Conservation (phyloP, 177 flowering plant genomes). For the Tripterygium wilfordii region DNA sequence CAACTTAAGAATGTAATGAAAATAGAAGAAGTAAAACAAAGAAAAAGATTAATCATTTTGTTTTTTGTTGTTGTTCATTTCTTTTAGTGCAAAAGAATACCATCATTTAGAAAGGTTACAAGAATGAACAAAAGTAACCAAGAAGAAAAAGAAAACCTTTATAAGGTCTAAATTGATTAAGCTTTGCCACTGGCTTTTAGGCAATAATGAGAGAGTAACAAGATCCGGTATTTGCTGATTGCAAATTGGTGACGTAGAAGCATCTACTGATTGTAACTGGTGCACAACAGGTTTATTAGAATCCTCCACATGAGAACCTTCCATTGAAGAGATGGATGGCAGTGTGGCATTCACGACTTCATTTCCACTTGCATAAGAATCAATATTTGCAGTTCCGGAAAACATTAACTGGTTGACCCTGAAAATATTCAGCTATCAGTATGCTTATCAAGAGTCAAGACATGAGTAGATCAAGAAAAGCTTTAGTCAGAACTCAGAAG, state of each 20-base stretch:
- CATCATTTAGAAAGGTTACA: neutral
- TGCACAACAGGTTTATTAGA: constrained; percentile 13
- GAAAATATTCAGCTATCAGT: constrained; percentile 1
- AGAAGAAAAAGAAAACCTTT: constrained; percentile 38
- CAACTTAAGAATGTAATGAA: too few relatives aligned
- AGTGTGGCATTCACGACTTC: constrained; percentile 58
- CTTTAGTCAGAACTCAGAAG: too few relatives aligned
- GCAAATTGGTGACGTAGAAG: constrained; percentile 8
- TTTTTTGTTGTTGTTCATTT: too few relatives aligned
- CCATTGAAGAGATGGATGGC: constrained; percentile 59
- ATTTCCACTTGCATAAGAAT: constrained; percentile 72
- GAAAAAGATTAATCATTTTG: neutral
- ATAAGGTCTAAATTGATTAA: constrained; percentile 85
- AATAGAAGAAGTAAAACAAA: neutral
- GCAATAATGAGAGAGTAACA: constrained; percentile 86
- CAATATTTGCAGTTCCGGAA: constrained; percentile 54
- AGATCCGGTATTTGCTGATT: constrained; percentile 72
- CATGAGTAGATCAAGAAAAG: too few relatives aligned
- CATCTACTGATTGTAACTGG: constrained; percentile 10
- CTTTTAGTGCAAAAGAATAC: too few relatives aligned
- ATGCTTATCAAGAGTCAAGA: too few relatives aligned
- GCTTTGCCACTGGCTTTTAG: constrained; percentile 97
- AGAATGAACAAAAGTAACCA: neutral
- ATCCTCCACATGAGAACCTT: constrained; percentile 30
- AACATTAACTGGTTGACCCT: constrained; percentile 93